Percentiles rank a stretch among this genome's conserved stretches.
Conservation (phyloP, 257 asterid genomes). For the Solanum medicagineum region DNA sequence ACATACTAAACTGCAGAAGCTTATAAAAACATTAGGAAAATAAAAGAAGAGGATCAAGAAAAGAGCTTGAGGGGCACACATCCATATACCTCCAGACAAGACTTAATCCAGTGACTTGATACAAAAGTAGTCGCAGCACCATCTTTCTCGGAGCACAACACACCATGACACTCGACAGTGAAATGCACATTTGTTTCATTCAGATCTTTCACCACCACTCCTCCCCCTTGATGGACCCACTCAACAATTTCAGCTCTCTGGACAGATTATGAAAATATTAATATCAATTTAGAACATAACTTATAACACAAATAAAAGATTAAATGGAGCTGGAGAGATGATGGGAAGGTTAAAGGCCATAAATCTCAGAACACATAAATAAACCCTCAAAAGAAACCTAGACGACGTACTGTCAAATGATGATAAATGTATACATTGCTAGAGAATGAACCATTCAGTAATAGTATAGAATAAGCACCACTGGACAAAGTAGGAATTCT, state of each 20-base stretch:
- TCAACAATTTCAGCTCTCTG: slow-evolving; percentile 76
- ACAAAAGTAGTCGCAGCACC: slow-evolving; percentile 32
- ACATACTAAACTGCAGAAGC: neutral
- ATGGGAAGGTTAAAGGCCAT: neutral
- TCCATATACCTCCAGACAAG: slow-evolving; percentile 66
- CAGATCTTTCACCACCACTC: slow-evolving; percentile 53
- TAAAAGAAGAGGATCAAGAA: neutral
- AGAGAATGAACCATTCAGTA: neutral
- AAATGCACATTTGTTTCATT: slow-evolving; percentile 40
- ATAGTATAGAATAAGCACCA: neutral
- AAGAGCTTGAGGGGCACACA: neutral
- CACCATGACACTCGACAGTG: slow-evolving; percentile 79
- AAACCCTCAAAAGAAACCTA: neutral
- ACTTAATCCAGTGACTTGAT: slow-evolving; percentile 83
- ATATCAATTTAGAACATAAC: neutral
- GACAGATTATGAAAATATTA: neutral
- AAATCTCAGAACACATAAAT: neutral
- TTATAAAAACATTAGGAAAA: neutral
- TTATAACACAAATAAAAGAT: neutral
- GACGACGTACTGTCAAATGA: neutral
- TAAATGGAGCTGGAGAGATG: slow-evolving; percentile 3
- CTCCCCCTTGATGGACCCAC: slow-evolving; percentile 88
- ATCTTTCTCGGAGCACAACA: slow-evolving; percentile 12
- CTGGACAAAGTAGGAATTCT: neutral
- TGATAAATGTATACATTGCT: neutral